Percentiles rank a stretch among this genome's conserved stretches.
These are phyloP conservation scores for Trichoderma polysporum DNA, from an alignment of 2,329 filamentous ascomycete species.

Conservation along the genomic window DNA sequence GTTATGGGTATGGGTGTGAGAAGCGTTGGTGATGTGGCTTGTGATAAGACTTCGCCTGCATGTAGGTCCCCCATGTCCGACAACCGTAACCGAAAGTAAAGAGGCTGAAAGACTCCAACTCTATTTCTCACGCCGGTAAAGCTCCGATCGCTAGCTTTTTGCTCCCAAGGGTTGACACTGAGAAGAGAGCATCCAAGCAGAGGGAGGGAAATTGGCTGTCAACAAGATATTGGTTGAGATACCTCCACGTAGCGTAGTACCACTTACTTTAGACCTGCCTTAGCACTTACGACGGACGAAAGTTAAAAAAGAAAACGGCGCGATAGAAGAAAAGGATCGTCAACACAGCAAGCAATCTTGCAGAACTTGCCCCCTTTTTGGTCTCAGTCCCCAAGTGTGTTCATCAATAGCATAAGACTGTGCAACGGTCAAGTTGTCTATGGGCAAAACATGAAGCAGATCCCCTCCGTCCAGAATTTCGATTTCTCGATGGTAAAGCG, in stretches of 20 bases:
- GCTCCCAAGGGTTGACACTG: not conserved
- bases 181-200: not conserved
- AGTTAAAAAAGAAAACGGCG: not conserved
- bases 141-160: not conserved
- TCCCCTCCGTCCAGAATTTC: not conserved
- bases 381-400: not conserved
- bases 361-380: not conserved
- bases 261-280: not conserved
- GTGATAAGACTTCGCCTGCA: not conserved
- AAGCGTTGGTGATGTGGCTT: not conserved
- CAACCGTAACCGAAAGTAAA: not conserved
- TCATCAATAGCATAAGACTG: not conserved
- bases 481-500: not conserved
- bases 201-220: not conserved
- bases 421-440: not conserved
- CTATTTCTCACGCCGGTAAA: not conserved
- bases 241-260: not conserved
- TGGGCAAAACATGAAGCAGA: slow-evolving; percentile 2
- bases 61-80: not conserved
- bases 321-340: not conserved
- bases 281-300: not conserved
- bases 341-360: not conserved
- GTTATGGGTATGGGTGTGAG: not conserved
- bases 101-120: not conserved
- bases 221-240: not conserved